These are phyloP conservation scores for Candida argentea DNA, from an alignment of 805 yeast genomes.

Conservation along the genomic window DNA sequence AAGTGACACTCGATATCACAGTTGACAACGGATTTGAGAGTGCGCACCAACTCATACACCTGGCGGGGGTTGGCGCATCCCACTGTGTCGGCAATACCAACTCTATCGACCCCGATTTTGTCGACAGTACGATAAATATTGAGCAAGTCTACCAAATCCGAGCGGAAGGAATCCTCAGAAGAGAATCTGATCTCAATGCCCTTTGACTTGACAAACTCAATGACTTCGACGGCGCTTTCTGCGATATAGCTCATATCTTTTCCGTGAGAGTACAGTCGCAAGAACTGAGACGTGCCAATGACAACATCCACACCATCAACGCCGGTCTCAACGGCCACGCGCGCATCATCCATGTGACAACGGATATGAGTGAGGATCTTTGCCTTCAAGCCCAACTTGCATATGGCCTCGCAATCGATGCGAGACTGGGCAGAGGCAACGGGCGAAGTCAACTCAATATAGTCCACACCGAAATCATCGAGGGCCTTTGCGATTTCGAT, in stretches of 20 bases:
- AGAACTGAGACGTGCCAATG: slow-evolving; percentile 92
- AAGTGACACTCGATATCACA: slow-evolving; percentile 98
- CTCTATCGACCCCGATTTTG: slow-evolving; percentile 96
- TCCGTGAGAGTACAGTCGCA: slow-evolving; percentile 93
- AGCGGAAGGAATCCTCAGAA: slow-evolving; percentile 95
- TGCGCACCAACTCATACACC: slow-evolving; percentile 91
- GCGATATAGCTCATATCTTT: slow-evolving; percentile 98
- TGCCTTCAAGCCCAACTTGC: slow-evolving; percentile 92
- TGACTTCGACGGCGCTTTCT: slow-evolving; percentile 90
- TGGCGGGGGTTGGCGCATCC: slow-evolving; percentile 99
- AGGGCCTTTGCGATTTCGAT: slow-evolving; percentile 94
- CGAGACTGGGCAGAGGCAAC: slow-evolving; percentile 95
- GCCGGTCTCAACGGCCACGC: slow-evolving; percentile 95
- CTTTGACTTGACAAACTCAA: slow-evolving; percentile 92
- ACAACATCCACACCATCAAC: slow-evolving; percentile 99
- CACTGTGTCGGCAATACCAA: slow-evolving; percentile 98
- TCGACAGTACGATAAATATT: slow-evolving; percentile 95
- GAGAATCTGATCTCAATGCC: slow-evolving; percentile 96
- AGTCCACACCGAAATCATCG: slow-evolving; percentile 97
- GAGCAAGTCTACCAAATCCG: slow-evolving; percentile 88
- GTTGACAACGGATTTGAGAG: slow-evolving; percentile 84
- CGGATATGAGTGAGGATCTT: slow-evolving; percentile 94
- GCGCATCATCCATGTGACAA: slow-evolving; percentile 98
- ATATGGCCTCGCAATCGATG: slow-evolving; percentile 92
- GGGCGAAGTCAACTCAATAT: slow-evolving; percentile 94